Conservation (phyloP, 768 basidiomycete genomes). For the Chlorophyllum brunneum region DNA sequence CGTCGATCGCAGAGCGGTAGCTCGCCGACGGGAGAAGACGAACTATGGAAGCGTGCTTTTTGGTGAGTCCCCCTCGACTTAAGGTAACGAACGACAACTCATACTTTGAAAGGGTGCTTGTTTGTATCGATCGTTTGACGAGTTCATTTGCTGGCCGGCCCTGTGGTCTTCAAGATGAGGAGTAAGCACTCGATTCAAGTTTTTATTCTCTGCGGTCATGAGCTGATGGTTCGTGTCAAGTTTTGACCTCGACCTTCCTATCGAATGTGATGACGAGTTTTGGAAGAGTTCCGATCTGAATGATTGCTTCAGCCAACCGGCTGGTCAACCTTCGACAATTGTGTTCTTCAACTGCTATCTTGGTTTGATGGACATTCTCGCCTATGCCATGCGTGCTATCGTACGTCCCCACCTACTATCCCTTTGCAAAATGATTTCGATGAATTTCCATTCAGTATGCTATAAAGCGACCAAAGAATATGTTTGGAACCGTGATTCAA, state of each 20-base stretch:
- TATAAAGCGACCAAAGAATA: constrained; percentile 55
- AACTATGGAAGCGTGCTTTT: constrained; percentile 72
- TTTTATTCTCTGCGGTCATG: not conserved
- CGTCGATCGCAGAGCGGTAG: constrained; percentile 27
- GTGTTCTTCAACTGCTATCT: constrained; percentile 54
- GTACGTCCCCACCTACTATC: constrained; percentile 28
- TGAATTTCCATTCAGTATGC: constrained; percentile 51
- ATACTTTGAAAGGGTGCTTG: constrained; percentile 38
- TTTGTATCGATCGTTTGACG: constrained; percentile 42
- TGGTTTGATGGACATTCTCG: constrained; percentile 57
- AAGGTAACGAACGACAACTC: too few species aligned
- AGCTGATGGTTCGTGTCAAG: constrained; percentile 28
- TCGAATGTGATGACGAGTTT: constrained; percentile 67
- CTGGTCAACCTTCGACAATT: constrained; percentile 48
- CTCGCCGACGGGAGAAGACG: constrained; percentile 49
- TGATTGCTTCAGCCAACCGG: constrained; percentile 55
- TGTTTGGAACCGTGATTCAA: constrained; percentile 41
- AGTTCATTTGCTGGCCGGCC: constrained; percentile 62
- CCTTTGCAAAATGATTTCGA: too few species aligned
- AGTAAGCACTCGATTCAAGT: too few species aligned
- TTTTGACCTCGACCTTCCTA: constrained; percentile 65
- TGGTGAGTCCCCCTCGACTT: constrained; percentile 37
- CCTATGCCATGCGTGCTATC: constrained; percentile 55
- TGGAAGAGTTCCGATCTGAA: constrained; percentile 45
- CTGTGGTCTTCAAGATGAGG: constrained; percentile 70